A percentile compares a stretch with the other conserved stretches of the same genome.
Conservation (phyloP, 2,329 filamentous ascomycete genomes). For the Byssochlamys sp. region DNA sequence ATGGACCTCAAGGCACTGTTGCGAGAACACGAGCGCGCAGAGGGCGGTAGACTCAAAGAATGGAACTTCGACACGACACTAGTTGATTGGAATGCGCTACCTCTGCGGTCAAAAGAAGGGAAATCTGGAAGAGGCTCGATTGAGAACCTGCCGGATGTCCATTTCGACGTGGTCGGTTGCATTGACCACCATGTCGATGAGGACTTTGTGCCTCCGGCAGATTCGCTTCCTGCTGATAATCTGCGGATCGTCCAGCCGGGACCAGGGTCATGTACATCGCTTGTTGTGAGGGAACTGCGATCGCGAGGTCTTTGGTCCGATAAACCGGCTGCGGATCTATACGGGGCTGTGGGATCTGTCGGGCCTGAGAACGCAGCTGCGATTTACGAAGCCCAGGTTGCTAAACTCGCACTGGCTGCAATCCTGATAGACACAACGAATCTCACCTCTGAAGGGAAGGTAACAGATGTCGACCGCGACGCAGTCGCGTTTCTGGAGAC, state of each 20-base stretch:
- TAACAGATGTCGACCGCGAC: conserved; percentile 41
- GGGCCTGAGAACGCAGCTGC: conserved; percentile 27
- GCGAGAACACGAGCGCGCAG: conserved; percentile 2
- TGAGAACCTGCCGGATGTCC: conserved; percentile 34
- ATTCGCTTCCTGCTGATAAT: conserved; percentile 26
- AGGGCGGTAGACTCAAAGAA: not conserved
- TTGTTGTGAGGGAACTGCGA: conserved; percentile 43
- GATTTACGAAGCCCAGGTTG: conserved; percentile 27
- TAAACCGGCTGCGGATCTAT: conserved; percentile 23
- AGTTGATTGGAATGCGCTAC: conserved; percentile 39
- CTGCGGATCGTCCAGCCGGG: conserved; percentile 46
- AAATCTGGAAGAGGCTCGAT: conserved; percentile 39
- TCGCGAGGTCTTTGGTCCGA: conserved; percentile 36
- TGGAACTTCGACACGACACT: conserved; percentile 22
- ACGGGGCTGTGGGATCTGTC: not conserved
- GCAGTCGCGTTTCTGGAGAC: conserved; percentile 43
- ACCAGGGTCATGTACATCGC: conserved; percentile 50
- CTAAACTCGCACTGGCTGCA: conserved; percentile 32
- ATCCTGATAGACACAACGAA: conserved; percentile 39
- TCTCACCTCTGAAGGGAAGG: conserved; percentile 35
- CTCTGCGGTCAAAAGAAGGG: conserved; percentile 39
- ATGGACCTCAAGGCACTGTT: conserved; percentile 26
- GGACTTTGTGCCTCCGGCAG: conserved; percentile 35
- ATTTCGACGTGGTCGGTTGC: conserved; percentile 40
- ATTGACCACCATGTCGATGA: conserved; percentile 58